Evolutionary conservation across 1,284 basidiomycete species (phyloP).

Genomic region (Stygiomarasmius scandens): DNA sequence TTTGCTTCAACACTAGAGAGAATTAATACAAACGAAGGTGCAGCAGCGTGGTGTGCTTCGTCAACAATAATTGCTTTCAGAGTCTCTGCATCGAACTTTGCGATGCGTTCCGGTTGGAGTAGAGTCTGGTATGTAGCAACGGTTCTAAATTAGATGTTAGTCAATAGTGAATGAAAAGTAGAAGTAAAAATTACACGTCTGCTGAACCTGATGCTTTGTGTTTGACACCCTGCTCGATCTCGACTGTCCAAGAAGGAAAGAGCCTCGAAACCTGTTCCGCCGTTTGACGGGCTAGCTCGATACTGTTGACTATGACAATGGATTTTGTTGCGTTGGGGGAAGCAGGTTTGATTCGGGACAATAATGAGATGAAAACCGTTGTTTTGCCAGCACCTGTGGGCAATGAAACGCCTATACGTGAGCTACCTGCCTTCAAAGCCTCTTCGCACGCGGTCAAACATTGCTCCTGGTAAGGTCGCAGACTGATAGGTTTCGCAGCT

Average conservation of each 20-base stretch:
- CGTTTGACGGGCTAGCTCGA: slow-evolving; percentile 89
- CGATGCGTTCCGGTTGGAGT: slow-evolving; percentile 63
- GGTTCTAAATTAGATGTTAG: slow-evolving; percentile 52
- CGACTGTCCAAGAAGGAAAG: slow-evolving; percentile 79
- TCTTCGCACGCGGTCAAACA: slow-evolving; percentile 81
- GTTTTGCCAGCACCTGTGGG: slow-evolving; percentile 96
- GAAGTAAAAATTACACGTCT: slow-evolving; percentile 67
- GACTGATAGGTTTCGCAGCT: slow-evolving; percentile 26
- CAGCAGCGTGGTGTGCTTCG: slow-evolving; percentile 95
- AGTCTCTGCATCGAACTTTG: slow-evolving; percentile 75
- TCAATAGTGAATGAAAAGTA: neutral
- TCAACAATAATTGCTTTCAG: slow-evolving; percentile 90
- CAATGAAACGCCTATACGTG: slow-evolving; percentile 89
- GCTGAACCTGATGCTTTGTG: slow-evolving; percentile 80
- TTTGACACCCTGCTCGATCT: slow-evolving; percentile 88
- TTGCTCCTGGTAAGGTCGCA: slow-evolving; percentile 92
- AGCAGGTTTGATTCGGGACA: slow-evolving; percentile 54
- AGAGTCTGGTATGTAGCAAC: slow-evolving; percentile 94
- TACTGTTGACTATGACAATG: slow-evolving; percentile 85
- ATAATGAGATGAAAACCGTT: slow-evolving; percentile 84
- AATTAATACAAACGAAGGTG: slow-evolving; percentile 68
- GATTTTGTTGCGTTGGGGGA: slow-evolving; percentile 55
- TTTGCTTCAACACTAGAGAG: slow-evolving; percentile 2
- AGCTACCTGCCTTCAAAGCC: slow-evolving; percentile 62
- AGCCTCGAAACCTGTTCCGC: slow-evolving; percentile 71